Evolutionary conservation across 495 filamentous ascomycete species (phyloP).

Genomic region (Penicillium dipodomyicola): DNA sequence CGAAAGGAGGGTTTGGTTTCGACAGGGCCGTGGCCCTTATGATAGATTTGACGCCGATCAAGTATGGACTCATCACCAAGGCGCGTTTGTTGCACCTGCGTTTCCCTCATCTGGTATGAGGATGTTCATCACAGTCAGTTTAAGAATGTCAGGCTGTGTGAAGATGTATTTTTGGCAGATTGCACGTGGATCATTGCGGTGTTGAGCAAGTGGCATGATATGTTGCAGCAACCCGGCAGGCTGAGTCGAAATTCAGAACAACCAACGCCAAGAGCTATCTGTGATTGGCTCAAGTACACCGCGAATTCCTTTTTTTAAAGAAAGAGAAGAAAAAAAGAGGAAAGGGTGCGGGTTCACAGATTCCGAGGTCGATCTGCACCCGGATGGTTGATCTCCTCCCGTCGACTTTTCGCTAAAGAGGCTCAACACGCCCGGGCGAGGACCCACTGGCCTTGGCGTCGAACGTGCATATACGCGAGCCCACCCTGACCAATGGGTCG

Average conservation of each 20-base stretch:
- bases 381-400: conserved; percentile 1
- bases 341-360: not conserved
- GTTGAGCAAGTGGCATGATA: not conserved
- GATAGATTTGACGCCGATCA: conserved; percentile 4
- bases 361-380: conserved; percentile 4
- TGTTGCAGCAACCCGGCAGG: not conserved
- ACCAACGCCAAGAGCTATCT: not conserved
- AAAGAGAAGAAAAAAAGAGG: not conserved
- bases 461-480: conserved; percentile 6
- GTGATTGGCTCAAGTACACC: not conserved
- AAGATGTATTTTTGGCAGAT: conserved; percentile 7
- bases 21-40: not conserved
- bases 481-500: not conserved
- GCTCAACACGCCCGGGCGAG: conserved; percentile 7
- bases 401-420: conserved; percentile 3
- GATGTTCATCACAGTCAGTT: not conserved
- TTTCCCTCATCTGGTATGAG: not conserved
- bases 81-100: not conserved
- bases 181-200: not conserved
- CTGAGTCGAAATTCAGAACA: not conserved
- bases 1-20: not conserved
- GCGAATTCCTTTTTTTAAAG: not conserved
- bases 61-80: not conserved
- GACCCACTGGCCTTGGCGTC: conserved; percentile 1
- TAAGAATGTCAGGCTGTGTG: not conserved